Percentiles rank a stretch among this genome's conserved stretches.
Evolutionary conservation across 495 filamentous ascomycete genomes (phyloP).

Genomic region (Aspergillus haitiensis): DNA sequence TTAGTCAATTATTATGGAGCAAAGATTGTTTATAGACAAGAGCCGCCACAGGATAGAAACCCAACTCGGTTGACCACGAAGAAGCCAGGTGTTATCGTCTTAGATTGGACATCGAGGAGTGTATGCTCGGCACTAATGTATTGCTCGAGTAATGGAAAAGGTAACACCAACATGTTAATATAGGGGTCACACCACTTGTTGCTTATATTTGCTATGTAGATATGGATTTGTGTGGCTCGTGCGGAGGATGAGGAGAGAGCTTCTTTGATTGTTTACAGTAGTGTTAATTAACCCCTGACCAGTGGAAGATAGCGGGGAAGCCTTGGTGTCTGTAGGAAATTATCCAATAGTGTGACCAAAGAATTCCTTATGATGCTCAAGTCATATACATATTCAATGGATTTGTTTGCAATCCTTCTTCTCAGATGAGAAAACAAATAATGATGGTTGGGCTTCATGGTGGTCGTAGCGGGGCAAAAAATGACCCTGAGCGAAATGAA

Average conservation of each 20-base stretch:
- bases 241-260: background rate
- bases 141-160: too few species aligned
- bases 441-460: background rate
- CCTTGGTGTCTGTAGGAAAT: background rate
- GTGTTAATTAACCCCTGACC: too few species aligned
- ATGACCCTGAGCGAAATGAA: slow-evolving; percentile 12
- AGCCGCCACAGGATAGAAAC: too few species aligned
- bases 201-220: background rate
- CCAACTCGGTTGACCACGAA: too few species aligned
- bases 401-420: background rate
- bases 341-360: background rate
- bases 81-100: too few species aligned
- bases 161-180: too few species aligned
- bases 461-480: slow-evolving; percentile 5
- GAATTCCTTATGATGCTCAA: background rate
- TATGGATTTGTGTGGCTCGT: background rate
- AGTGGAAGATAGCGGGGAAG: background rate
- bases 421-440: background rate
- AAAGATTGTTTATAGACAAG: too few species aligned
- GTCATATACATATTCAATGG: background rate
- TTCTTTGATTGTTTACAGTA: background rate
- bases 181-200: too few species aligned
- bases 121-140: too few species aligned
- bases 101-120: too few species aligned
- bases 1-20: too few species aligned